Percentiles rank a stretch among this genome's conserved stretches.
Conservation (phyloP, 352 stramenopile genomes). For the Phytopythium boreale region DNA sequence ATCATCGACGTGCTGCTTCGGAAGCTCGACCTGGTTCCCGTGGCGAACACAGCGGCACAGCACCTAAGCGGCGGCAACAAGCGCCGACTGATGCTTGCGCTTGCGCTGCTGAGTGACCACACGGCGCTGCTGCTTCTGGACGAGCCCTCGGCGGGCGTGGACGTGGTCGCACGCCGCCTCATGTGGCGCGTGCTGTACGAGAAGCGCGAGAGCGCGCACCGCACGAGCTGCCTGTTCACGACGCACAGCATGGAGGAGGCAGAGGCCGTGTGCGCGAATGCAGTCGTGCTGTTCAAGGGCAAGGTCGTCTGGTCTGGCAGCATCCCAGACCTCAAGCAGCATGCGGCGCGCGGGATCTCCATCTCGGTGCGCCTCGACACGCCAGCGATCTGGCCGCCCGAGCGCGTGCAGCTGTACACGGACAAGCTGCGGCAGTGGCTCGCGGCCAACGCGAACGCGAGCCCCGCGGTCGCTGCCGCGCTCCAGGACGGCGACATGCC, state of each 20-base stretch:
- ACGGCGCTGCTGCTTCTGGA: constrained; percentile 71
- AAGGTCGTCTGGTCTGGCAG: constrained; percentile 72
- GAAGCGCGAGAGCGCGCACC: constrained; percentile 40
- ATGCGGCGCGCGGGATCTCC: constrained; percentile 56
- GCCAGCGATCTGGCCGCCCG: constrained; percentile 31
- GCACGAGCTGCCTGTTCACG: constrained; percentile 75
- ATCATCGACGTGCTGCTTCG: constrained; percentile 43
- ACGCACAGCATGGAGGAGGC: constrained; percentile 87
- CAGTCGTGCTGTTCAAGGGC: constrained; percentile 72
- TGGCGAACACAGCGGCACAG: constrained; percentile 45
- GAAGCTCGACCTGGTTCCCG: constrained; percentile 58
- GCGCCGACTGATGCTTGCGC: constrained; percentile 71
- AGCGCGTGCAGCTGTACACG: constrained; percentile 38
- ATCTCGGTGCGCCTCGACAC: constrained; percentile 67
- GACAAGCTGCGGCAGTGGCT: constrained; percentile 35
- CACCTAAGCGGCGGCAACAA: constrained; percentile 85
- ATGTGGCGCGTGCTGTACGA: constrained; percentile 80
- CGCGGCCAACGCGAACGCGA: constrained; percentile 11
- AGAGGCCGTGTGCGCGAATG: constrained; percentile 79
- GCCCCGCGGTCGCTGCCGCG: constrained; percentile 3
- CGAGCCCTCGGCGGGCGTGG: constrained; percentile 76
- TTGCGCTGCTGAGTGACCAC: constrained; percentile 65
- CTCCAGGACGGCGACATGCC: constrained; percentile 26
- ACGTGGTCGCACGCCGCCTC: constrained; percentile 72
- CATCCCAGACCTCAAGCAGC: constrained; percentile 80